A percentile compares a stretch with the other conserved stretches of the same genome.
Evolutionary conservation across 768 basidiomycete genomes (phyloP).

Genomic region (Dacryopinax spathularia): DNA sequence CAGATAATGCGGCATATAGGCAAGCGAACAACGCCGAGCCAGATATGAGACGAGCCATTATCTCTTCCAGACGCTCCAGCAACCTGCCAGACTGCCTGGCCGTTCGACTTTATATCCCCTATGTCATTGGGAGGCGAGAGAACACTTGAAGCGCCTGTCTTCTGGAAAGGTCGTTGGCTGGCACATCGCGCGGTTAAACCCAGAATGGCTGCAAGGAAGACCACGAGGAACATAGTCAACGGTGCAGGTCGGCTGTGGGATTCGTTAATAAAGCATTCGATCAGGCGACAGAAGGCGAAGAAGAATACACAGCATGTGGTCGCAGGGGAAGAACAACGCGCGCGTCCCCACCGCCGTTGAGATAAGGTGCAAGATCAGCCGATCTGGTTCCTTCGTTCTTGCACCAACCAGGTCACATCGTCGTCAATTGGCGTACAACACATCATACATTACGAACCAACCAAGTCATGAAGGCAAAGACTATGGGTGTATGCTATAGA

Average conservation of each 20-base stretch:
- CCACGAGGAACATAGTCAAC: not conserved
- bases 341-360: not conserved
- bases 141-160: not conserved
- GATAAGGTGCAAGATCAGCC: not conserved
- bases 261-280: not conserved
- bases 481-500: not conserved
- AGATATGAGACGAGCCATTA: not conserved
- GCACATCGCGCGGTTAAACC: not conserved
- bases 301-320: not conserved
- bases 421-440: not conserved
- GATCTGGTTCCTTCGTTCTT: not conserved
- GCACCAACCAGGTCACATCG: not conserved
- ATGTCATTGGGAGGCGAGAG: not conserved
- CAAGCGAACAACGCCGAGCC: not conserved
- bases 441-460: not conserved
- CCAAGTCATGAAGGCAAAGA: not conserved
- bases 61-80: not conserved
- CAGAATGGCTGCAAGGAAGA: not conserved
- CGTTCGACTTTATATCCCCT: not conserved
- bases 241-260: not conserved
- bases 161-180: not conserved
- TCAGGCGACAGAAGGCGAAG: constrained; percentile 3
- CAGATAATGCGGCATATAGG: not conserved
- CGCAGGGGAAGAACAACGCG: constrained; percentile 1
- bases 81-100: not conserved